These are phyloP conservation scores for Irpex sp. DNA, from an alignment of 1,284 basidiomycete genomes.

Conservation along the genomic window DNA sequence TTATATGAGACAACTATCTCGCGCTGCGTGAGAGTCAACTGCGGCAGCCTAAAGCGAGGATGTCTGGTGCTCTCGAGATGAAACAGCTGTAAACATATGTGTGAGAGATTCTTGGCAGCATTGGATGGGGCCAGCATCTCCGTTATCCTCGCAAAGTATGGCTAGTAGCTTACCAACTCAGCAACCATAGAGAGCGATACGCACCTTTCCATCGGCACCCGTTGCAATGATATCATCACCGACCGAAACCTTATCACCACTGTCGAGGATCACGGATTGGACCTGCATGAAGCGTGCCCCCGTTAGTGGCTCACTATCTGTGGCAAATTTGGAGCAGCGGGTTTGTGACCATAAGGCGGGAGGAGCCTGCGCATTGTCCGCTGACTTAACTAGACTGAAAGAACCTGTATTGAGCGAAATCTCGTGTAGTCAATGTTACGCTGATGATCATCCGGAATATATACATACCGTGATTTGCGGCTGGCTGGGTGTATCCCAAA, in stretches of 20 bases:
- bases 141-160: background rate
- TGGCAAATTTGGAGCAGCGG: background rate
- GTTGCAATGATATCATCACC: background rate
- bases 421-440: background rate
- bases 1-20: background rate
- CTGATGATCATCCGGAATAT: background rate
- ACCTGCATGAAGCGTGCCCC: background rate
- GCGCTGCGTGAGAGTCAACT: background rate
- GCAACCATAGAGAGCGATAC: background rate
- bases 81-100: background rate
- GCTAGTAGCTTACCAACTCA: background rate
- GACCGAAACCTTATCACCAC: background rate
- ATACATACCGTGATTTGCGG: background rate
- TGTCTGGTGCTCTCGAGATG: background rate
- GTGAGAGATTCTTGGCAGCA: background rate
- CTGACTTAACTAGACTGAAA: background rate
- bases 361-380: background rate
- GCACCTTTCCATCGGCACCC: background rate
- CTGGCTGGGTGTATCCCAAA: conserved; percentile 6
- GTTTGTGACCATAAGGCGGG: background rate
- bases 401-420: background rate
- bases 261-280: background rate
- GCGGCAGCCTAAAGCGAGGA: background rate
- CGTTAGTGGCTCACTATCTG: background rate
- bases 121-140: background rate